phyloP scores from a whole-genome alignment of 257 asterid species.

The Linderniella brevidens region DNA sequence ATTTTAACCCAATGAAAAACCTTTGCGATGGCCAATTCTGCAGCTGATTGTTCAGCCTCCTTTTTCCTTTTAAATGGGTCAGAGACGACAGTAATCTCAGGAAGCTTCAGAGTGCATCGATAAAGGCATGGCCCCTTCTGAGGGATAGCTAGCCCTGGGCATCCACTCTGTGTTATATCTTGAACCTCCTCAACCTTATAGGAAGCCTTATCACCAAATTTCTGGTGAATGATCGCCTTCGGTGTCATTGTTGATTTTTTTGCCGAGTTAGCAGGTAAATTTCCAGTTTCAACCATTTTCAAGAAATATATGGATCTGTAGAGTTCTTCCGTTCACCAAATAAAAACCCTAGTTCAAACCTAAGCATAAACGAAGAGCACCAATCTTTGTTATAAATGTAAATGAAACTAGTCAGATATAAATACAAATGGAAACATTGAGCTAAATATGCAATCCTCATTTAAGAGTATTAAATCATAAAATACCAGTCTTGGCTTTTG shows the following conservation, averaged over 20 bases:
- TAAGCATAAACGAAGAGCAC: too few species aligned
- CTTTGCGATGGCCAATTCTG: slow-evolving; percentile 77
- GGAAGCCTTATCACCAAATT: slow-evolving; percentile 48
- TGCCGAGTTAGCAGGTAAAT: slow-evolving; percentile 13
- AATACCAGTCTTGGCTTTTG: too few species aligned
- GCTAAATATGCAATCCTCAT: too few species aligned
- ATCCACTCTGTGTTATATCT: slow-evolving; percentile 31
- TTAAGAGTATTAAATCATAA: too few species aligned
- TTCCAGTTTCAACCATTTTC: slow-evolving; percentile 30
- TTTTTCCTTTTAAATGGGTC: slow-evolving; percentile 50
- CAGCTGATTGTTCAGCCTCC: slow-evolving; percentile 94
- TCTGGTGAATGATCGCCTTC: slow-evolving; percentile 73
- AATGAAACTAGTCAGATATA: too few species aligned
- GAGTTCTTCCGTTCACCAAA: too few species aligned
- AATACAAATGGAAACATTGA: too few species aligned
- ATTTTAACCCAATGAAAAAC: slow-evolving; percentile 18
- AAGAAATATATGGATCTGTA: neutral
- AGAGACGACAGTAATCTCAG: slow-evolving; percentile 54
- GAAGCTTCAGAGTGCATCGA: slow-evolving; percentile 67
- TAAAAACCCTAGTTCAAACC: too few species aligned
- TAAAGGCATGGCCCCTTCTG: slow-evolving; percentile 55
- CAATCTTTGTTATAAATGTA: too few species aligned
- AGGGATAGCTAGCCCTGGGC: slow-evolving; percentile 52
- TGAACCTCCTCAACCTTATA: slow-evolving; percentile 71
- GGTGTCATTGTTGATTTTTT: slow-evolving; percentile 53